Base-by-base conservation (phyloP, 148 eudicot genomes). In the Beta vulgaris region DNA sequence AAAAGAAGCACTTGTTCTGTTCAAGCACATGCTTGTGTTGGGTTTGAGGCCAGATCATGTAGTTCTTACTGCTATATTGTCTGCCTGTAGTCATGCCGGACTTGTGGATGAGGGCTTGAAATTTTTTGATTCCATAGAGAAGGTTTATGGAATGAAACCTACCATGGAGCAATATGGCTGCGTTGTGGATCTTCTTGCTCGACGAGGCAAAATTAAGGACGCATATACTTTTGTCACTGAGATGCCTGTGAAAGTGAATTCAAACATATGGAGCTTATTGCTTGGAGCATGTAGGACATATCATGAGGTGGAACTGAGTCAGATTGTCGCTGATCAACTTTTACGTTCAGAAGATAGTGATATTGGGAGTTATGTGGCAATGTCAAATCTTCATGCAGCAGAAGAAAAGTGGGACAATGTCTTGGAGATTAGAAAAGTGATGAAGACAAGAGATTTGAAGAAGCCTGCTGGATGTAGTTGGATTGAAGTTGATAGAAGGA, bases 11-110 rank as follows among this genome's bases (percentile, higher is more conserved):
- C 71, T 91, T 70, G 57, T 26, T 58, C 72, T 86, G 19, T 89
- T 80, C 73, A 72, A 74, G 23, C 49, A 82, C 44, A 86, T 91
- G 91, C 85, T 89, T 71, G 84, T 78, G 44, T 69, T 77, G 72
- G 91, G 87, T 59, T 25, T 84, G 46, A 85, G 76, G 78, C 89
- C 91, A 2, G 91, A 91, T 82, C 82, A 89, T 68, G 89, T 91
- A 64, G 72, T 80, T 72, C 75, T 91, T 55, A 86, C 90, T 9
- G 78, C 85, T 0, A 81, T 88, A 26, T 77, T 91, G 79, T 89
- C 93, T 73, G 91, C 91, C 76, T 91, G 97, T 46, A 85, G 91
- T 68, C 97, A 88, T 84, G 76, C 88, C 46, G 93, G 97, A 59
- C 88, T 89, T 64, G 72, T 89, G 48, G 81, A 86, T 40, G 93